Evolutionary conservation across 306 rosid genomes (phyloP), one percentile per base, ranked within the genome.

Genomic region (Bauhinia variegata): DNA sequence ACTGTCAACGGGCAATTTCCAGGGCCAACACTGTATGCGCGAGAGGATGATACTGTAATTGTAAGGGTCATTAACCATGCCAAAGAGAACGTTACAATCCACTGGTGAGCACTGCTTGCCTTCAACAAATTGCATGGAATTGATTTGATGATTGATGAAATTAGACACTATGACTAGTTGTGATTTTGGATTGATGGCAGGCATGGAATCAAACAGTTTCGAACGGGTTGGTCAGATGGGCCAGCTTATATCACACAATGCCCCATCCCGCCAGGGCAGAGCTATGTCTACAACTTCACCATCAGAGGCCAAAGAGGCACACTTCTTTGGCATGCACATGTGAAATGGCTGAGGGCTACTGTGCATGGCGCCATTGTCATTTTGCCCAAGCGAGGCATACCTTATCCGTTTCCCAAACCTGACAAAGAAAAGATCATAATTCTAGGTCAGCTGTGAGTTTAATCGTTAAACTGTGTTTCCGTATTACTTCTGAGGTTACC

Each of bases 311-410:
- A 88, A 70, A 85, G 95, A 68, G 97, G 96, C 69, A 88, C 96
- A 7, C 87, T 86, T 64, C 81, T 86, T n/a, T 88, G 89, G 96
- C 96, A 91, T 75, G 96, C 95, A 16, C 97, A 91, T 70, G 32
- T 74, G 16, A 81, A 87, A 15, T 91, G 97, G 96, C 79, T 86
- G 16, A 84, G 96, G 63, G 89, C 96, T 37, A 82, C 92, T 0
- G 18, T 88, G 18, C 76, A 91, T 57, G 97, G 96, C 60, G 96
- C 79, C 70, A 75, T 82, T 68, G 91, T 82, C 39, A 79, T 91
- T 52, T 76, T 84, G 33, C 97, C 93, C 7, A 86, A 86, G 72
- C 61, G 13, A 50, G 84, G 86, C 34, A 49, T 72, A 84, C 69
- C 92, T 59, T 88, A 88, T 81, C 92, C 91, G 7, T 88, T 88